phyloP scores from a whole-genome alignment of 2,329 filamentous ascomycete species.

The Monosporascus sp. region DNA sequence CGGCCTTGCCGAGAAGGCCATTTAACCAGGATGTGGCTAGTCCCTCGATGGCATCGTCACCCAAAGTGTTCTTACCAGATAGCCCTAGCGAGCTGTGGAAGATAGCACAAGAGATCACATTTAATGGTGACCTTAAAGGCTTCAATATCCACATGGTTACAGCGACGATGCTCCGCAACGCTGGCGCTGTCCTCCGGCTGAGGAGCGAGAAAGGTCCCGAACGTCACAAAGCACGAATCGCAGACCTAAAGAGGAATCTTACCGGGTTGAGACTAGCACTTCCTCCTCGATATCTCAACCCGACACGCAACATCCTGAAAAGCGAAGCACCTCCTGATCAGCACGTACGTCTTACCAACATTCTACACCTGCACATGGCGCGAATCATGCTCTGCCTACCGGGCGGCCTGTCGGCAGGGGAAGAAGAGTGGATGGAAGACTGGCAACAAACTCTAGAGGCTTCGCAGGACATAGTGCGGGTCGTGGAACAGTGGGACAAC shows the following conservation, averaged over 20 bases:
- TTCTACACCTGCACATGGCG: slow-evolving; percentile 21
- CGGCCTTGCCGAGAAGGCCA: slow-evolving; percentile 17
- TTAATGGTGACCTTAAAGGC: slow-evolving; percentile 9
- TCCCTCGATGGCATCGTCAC: background rate
- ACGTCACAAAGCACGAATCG: slow-evolving; percentile 6
- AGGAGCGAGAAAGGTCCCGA: slow-evolving; percentile 10
- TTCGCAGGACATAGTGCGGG: slow-evolving; percentile 25
- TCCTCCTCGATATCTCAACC: slow-evolving; percentile 25
- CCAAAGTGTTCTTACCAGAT: slow-evolving; percentile 19
- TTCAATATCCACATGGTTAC: slow-evolving; percentile 25
- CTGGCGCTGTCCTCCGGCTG: slow-evolving; percentile 17
- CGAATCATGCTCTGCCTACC: slow-evolving; percentile 14
- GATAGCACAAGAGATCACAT: slow-evolving; percentile 15
- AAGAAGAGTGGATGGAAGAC: slow-evolving; percentile 17
- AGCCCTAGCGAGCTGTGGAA: slow-evolving; percentile 19
- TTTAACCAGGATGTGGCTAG: slow-evolving; percentile 3
- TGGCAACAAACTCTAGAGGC: slow-evolving; percentile 26
- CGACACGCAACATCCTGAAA: slow-evolving; percentile 22
- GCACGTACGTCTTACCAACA: slow-evolving; percentile 17
- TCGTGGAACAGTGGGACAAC: slow-evolving; percentile 28
- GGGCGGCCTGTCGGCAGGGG: slow-evolving; percentile 5
- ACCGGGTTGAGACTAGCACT: slow-evolving; percentile 23
- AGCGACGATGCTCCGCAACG: slow-evolving; percentile 20
- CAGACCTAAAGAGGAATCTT: slow-evolving; percentile 14
- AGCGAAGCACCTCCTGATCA: slow-evolving; percentile 24